Conservation (phyloP, 2,329 filamentous ascomycete species). For the Alternaria infectoria region DNA sequence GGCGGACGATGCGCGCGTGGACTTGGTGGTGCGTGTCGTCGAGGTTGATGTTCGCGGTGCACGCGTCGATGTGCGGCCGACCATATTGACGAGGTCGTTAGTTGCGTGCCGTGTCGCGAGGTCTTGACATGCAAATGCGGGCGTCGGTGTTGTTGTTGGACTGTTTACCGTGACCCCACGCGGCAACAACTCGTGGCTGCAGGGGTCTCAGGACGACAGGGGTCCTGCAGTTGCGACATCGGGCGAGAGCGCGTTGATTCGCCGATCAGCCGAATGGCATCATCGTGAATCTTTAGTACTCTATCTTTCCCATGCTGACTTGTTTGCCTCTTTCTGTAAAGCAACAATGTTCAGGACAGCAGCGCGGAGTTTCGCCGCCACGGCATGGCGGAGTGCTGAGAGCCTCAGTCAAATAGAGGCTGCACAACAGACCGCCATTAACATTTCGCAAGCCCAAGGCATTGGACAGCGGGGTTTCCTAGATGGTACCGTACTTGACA, state of each 20-base stretch:
- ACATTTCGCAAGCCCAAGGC: constrained; percentile 80
- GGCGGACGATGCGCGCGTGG: constrained; percentile 53
- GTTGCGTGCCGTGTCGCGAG: constrained; percentile 11
- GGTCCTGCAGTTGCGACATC: constrained; percentile 32
- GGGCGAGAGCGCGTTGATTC: constrained; percentile 23
- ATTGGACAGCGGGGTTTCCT: constrained; percentile 75
- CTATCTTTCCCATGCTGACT: neutral
- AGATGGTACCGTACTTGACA: constrained; percentile 67
- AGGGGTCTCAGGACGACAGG: constrained; percentile 11
- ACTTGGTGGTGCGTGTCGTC: constrained; percentile 50
- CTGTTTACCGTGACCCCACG: constrained; percentile 6
- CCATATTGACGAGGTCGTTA: constrained; percentile 47
- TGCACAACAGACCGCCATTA: constrained; percentile 67
- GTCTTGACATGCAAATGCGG: constrained; percentile 9
- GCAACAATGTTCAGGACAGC: constrained; percentile 71
- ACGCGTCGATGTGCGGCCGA: constrained; percentile 53
- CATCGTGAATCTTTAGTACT: constrained; percentile 6
- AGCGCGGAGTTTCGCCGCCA: constrained; percentile 70
- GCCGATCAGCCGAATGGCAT: constrained; percentile 24
- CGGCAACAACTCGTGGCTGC: constrained; percentile 11
- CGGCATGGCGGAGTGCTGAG: constrained; percentile 62
- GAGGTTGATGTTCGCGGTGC: constrained; percentile 48
- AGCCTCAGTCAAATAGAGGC: constrained; percentile 55
- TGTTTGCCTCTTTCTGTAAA: neutral
- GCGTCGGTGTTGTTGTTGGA: constrained; percentile 22